These are phyloP conservation scores for Sporothrix globosa DNA, from an alignment of 2,329 filamentous ascomycete genomes.

Conservation along the genomic window DNA sequence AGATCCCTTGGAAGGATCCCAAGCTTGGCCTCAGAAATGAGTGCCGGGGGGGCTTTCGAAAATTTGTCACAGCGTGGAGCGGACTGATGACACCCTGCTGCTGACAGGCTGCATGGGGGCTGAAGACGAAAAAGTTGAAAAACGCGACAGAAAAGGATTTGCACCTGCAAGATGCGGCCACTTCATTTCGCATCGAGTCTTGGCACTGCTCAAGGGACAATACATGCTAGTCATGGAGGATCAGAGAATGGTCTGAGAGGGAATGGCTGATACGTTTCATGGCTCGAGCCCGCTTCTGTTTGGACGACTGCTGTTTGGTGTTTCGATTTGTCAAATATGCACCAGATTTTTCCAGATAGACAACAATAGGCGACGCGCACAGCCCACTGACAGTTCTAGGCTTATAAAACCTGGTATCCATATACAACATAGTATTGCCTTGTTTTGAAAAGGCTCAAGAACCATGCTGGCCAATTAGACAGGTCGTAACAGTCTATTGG, in stretches of 20 bases:
- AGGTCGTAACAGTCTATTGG: background rate
- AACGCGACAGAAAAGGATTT: background rate
- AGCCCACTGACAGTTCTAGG: background rate
- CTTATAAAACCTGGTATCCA: background rate
- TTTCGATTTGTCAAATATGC: too few relatives aligned
- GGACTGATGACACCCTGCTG: conserved; percentile 5
- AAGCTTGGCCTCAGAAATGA: background rate
- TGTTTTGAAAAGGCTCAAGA: conserved; percentile 10
- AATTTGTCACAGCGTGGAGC: background rate
- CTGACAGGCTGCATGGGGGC: conserved; percentile 17
- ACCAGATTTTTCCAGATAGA: too few relatives aligned
- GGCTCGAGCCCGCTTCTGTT: too few relatives aligned
- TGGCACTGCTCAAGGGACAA: background rate
- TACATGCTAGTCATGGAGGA: background rate
- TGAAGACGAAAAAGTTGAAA: background rate
- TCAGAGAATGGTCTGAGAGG: background rate
- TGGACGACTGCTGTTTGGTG: too few relatives aligned
- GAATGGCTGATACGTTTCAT: background rate
- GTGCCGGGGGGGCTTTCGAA: background rate
- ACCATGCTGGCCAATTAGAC: background rate
- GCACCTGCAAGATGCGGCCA: conserved; percentile 16
- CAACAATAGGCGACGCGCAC: background rate
- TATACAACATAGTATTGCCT: background rate
- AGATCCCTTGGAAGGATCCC: background rate
- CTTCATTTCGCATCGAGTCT: conserved; percentile 22